Conservation (phyloP, 1,284 basidiomycete genomes). For the Microbotryum saponariae region DNA sequence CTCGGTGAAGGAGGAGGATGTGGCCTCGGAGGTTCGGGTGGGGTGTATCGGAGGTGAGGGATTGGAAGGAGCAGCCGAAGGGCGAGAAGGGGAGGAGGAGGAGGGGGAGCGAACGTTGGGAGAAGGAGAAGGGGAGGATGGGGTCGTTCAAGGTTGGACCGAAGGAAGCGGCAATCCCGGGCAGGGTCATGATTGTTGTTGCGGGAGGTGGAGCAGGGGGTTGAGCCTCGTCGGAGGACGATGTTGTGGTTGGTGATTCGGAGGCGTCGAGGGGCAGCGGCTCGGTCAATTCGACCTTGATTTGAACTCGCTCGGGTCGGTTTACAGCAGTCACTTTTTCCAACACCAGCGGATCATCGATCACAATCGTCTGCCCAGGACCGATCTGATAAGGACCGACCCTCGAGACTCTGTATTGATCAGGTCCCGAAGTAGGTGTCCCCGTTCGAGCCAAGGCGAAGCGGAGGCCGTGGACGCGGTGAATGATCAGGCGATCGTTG, state of each 20-base stretch:
- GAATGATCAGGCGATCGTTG: conserved; percentile 19
- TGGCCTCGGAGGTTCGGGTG: background rate
- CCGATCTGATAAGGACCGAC: conserved; percentile 27
- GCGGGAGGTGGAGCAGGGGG: background rate
- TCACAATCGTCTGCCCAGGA: conserved; percentile 18
- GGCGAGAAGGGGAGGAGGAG: background rate
- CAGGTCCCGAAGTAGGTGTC: conserved; percentile 3
- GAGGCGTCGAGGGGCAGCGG: background rate
- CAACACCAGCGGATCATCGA: conserved; percentile 30
- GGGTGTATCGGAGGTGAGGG: background rate
- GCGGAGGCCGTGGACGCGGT: conserved; percentile 28
- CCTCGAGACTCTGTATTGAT: conserved; percentile 27
- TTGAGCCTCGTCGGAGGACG: conserved; percentile 2
- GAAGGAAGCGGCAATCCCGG: background rate
- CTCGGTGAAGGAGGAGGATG: conserved; percentile 29
- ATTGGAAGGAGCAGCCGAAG: background rate
- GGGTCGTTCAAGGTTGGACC: conserved; percentile 2
- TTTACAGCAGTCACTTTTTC: conserved; percentile 1
- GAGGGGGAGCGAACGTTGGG: conserved; percentile 6
- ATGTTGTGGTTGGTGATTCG: background rate
- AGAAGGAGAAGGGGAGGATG: conserved; percentile 6
- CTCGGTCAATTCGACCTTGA: conserved; percentile 6
- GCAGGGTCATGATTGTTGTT: background rate
- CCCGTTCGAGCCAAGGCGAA: conserved; percentile 22
- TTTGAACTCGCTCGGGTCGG: conserved; percentile 6